Evolutionary conservation across 768 basidiomycete genomes (phyloP), one percentile per base, ranked within the genome.

Genomic region (Melanogaster broomeanus): DNA sequence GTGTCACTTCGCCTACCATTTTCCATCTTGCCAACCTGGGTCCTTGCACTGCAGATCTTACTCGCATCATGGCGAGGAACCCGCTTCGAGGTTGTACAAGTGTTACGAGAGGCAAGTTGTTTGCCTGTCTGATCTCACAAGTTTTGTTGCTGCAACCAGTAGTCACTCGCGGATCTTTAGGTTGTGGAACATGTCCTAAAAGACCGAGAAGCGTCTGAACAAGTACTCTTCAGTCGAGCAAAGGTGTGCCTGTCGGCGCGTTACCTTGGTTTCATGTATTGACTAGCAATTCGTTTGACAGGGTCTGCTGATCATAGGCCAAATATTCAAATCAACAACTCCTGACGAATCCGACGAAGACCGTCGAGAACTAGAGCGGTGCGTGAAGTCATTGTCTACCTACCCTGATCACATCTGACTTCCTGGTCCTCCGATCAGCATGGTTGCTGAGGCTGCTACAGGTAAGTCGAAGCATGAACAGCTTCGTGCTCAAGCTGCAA

Each of bases 51-150:
- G 33, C 54, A 90, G 86, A 93, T 97, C 65, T 81, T 98, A 73
- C 84, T 98, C 25, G 96, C 95, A 6, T 96, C 96, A 22, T 99
- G 97, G 97, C 85, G 94, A 51, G 97, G 96, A 13, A 96, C 95
- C 3, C 84, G 95, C 46, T 84, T 98, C 64, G 97, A 99, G 72
- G 93, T 98, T 37, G 81, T 89, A 19, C 89, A 93, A 61, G 93
- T 98, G 13, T 76, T 96, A 42, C 81, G 93, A 45, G 86, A 91
- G 76, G 82, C 76, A 41, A 43, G 61, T 30, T 7, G 18, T 28
- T 40, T 28, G 21, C 51, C 12, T 34, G 15, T 21, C 25, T n/a
- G 19, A 22, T 45, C 39, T 69, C 16, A 45, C 6, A 39, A 41
- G 15, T 46, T 22, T 18, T 3, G 27, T 33, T 12, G 19, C 30